Evolutionary conservation across 2,329 filamentous ascomycete genomes (phyloP).

Genomic region (Rosellinia necatrix): DNA sequence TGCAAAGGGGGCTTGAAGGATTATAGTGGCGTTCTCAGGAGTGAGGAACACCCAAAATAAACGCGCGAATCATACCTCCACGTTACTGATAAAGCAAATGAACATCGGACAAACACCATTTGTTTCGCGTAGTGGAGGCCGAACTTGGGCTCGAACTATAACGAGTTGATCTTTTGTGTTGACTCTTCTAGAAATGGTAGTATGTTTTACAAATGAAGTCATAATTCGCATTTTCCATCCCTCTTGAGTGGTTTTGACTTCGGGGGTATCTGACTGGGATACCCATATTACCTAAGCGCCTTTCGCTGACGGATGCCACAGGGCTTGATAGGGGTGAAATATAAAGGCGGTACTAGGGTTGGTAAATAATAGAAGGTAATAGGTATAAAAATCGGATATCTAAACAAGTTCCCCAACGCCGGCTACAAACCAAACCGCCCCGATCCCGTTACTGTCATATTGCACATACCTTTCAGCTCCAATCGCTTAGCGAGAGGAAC

Average conservation of each 20-base stretch:
- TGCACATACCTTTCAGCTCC: neutral
- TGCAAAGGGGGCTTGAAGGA: neutral
- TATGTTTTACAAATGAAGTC: too few relatives aligned
- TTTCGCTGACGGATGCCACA: too few relatives aligned
- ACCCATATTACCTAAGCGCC: too few relatives aligned
- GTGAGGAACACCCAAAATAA: neutral
- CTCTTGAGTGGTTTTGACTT: too few relatives aligned
- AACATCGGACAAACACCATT: neutral
- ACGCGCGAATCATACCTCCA: neutral
- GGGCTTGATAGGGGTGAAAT: too few relatives aligned
- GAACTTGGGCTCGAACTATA: neutral
- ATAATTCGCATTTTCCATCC: too few relatives aligned
- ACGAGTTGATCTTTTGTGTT: too few relatives aligned
- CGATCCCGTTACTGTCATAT: neutral
- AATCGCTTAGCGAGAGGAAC: neutral
- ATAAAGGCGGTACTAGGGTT: neutral
- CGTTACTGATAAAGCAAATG: too few relatives aligned
- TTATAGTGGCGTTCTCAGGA: neutral
- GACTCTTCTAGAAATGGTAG: too few relatives aligned
- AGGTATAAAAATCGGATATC: neutral
- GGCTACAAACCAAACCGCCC: constrained; percentile 11
- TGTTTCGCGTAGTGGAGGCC: neutral
- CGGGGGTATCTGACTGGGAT: too few relatives aligned
- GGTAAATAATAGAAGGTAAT: neutral
- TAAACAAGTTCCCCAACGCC: constrained; percentile 18